Percentiles rank a stretch among this genome's conserved stretches.
These are phyloP conservation scores for Eucalyptus dawsonii DNA, from an alignment of 345 rosid genomes.

Conservation along the genomic window DNA sequence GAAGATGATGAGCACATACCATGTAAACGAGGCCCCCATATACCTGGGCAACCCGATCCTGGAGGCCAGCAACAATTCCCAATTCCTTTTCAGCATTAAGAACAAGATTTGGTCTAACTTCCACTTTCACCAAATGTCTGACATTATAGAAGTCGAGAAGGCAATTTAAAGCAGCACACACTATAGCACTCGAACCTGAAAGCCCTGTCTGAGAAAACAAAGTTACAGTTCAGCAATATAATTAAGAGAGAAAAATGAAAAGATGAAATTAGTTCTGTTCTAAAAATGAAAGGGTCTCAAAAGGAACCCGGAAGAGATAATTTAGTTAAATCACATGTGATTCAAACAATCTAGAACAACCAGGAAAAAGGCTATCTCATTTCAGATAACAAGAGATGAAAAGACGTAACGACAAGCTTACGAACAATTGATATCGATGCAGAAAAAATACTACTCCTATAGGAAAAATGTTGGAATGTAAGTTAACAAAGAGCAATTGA, in stretches of 20 bases:
- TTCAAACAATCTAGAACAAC: not conserved
- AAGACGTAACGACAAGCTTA: not conserved
- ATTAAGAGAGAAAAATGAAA: not conserved
- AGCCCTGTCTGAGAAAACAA: constrained; percentile 69
- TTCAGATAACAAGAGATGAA: not conserved
- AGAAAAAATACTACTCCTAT: not conserved
- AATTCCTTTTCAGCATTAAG: constrained; percentile 78
- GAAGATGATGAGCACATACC: constrained; percentile 20
- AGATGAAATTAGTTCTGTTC: not conserved
- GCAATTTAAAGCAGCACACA: constrained; percentile 84
- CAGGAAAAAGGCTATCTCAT: not conserved
- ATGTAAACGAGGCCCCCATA: constrained; percentile 95
- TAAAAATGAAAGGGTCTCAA: not conserved
- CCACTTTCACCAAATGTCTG: constrained; percentile 61
- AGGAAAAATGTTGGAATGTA: not conserved
- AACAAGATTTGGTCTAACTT: constrained; percentile 61
- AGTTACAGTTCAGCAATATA: not conserved
- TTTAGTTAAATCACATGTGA: not conserved
- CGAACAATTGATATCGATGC: not conserved
- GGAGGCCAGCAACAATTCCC: constrained; percentile 97
- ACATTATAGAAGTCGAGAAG: constrained; percentile 83
- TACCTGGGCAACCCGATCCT: constrained; percentile 92
- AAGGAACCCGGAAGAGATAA: not conserved
- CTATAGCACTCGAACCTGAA: constrained; percentile 97
- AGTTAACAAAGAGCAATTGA: not conserved